These are phyloP conservation scores for Claviceps maximensis DNA, from an alignment of 2,329 filamentous ascomycete species.

Conservation along the genomic window DNA sequence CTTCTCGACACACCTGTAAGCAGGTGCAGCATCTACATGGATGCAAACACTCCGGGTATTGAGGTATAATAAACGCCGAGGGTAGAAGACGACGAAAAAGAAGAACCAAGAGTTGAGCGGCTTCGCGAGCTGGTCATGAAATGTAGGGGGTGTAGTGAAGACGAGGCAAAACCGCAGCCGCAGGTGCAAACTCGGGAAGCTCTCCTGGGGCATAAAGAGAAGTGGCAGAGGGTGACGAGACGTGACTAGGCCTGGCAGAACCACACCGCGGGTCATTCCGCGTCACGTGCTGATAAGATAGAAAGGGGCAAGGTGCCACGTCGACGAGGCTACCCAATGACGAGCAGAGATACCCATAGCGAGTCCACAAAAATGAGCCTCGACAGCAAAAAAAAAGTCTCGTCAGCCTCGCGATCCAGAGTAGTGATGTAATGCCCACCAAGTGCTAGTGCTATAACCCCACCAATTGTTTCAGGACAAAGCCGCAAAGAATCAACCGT, in stretches of 20 bases:
- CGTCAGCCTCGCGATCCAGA: not conserved
- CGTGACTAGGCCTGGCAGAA: conserved; percentile 16
- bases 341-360: not conserved
- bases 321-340: conserved; percentile 4
- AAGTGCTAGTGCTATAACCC: no score
- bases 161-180: conserved; percentile 7
- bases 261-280: conserved; percentile 16
- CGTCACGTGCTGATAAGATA: conserved; percentile 23
- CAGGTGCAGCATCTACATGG: conserved; percentile 23
- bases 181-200: conserved; percentile 23
- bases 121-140: not conserved
- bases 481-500: no score
- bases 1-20: conserved; percentile 18
- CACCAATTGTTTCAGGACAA: no score
- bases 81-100: not conserved
- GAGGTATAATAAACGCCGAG: not conserved
- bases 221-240: conserved; percentile 21
- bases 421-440: not conserved
- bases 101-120: not conserved
- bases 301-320: not conserved
- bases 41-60: conserved; percentile 11
- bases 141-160: not conserved
- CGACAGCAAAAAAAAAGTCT: not conserved
- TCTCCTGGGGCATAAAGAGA: conserved; percentile 13
- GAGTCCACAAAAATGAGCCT: not conserved